phyloP scores from a whole-genome alignment of 2,329 filamentous ascomycete species.

The Talaromyces funiculosus region DNA sequence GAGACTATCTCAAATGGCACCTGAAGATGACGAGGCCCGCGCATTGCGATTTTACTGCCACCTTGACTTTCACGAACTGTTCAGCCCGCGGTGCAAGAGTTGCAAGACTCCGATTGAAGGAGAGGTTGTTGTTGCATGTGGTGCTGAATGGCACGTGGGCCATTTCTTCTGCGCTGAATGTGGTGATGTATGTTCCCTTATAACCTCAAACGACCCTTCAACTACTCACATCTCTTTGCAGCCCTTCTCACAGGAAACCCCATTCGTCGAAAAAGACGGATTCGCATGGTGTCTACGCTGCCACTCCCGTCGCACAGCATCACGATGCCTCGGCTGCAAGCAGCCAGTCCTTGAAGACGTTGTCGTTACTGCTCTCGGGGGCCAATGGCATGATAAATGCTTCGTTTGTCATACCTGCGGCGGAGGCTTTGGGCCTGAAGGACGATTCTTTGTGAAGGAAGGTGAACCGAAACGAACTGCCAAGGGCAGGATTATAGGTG shows the following conservation, averaged over 20 bases:
- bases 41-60: slow-evolving; percentile 88
- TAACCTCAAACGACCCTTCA: not conserved
- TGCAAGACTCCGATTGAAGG: slow-evolving; percentile 96
- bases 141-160: slow-evolving; percentile 92
- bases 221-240: slow-evolving; percentile 16
- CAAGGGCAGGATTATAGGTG: slow-evolving; percentile 43
- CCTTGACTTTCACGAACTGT: slow-evolving; percentile 96
- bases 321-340: slow-evolving; percentile 81
- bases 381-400: slow-evolving; percentile 89
- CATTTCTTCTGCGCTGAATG: slow-evolving; percentile 99
- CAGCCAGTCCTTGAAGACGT: slow-evolving; percentile 81
- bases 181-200: slow-evolving; percentile 57
- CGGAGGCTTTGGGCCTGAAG: slow-evolving; percentile 54
- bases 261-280: slow-evolving; percentile 95
- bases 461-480: slow-evolving; percentile 43
- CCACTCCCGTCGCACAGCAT: slow-evolving; percentile 83
- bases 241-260: slow-evolving; percentile 57
- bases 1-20: slow-evolving; percentile 60
- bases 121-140: slow-evolving; percentile 88
- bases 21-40: slow-evolving; percentile 58
- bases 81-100: slow-evolving; percentile 86
- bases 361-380: slow-evolving; percentile 81
- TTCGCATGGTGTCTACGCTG: slow-evolving; percentile 96
- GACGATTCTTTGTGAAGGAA: slow-evolving; percentile 58
- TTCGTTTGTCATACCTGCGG: slow-evolving; percentile 73